Base-by-base conservation (phyloP, 148 eudicot species). In the Fagopyrum homotropicum region DNA sequence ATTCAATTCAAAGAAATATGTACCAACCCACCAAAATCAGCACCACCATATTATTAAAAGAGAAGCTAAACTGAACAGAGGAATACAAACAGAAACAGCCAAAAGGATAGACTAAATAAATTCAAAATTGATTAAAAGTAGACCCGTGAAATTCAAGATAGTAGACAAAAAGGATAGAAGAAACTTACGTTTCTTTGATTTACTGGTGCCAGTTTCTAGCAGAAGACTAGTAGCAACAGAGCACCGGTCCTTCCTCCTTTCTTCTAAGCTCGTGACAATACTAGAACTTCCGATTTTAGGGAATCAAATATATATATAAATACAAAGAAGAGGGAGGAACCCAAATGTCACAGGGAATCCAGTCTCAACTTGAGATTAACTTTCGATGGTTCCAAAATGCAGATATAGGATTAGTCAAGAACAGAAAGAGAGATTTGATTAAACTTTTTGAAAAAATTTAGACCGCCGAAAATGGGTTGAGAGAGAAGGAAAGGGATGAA, bases 21-120 rank as follows among this genome's bases (percentile, higher is more conserved):
- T 26, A 35, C 40, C 68, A 61, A 61, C 47, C 73, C 73, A 61
- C 68, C 68, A 60, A 26, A 26, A 60, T 60, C 63, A 35, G 40
- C 40, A 35, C 40, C 40, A 35, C 40, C 40, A 57, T 57, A 30
- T 61, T 57, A 30, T 26, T 26, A 61, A 61, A 29, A 61, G 9
- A 29, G 5, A 26, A 29, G 68, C 68, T 61, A 61, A 35, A 61
- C 22, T 61, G 68, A 10, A 61, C 68, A 61, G 68, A 61, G 15
- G 68, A 61, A 61, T 26, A 61, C 68, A 61, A 61, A 61, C 68
- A 61, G 68, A 61, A 61, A 29, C 68, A 61, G 68, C 68, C 68
- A 61, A 61, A 29, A 61, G 5, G 68, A 61, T 61, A 26, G 30
- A 61, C 68, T 61, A 61, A 26, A 61, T 26, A 22, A 29, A 26